phyloP scores from a whole-genome alignment of 164 flowering plant genomes.

The Aristolochia californica region DNA sequence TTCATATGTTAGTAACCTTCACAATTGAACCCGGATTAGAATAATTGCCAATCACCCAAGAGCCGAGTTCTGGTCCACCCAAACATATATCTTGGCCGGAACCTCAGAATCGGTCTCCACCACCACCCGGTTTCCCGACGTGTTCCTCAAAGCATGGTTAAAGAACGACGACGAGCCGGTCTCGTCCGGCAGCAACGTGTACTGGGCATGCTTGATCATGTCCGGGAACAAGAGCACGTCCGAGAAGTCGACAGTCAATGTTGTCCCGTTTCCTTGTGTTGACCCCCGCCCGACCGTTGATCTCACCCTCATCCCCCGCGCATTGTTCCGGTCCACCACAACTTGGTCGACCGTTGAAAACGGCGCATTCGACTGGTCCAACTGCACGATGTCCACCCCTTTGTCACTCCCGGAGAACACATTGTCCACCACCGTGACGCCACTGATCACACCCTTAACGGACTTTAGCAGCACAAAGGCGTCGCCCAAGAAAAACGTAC shows the following conservation, averaged over 20 bases:
- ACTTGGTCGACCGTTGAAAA: slow-evolving; percentile 57
- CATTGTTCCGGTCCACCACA: slow-evolving; percentile 35
- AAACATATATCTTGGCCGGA: slow-evolving; percentile 40
- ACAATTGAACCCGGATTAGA: no score
- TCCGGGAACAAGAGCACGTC: slow-evolving; percentile 9
- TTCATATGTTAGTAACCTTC: no score
- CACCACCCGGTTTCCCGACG: slow-evolving; percentile 45
- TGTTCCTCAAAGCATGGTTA: slow-evolving; percentile 45
- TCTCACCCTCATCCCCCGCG: slow-evolving; percentile 7
- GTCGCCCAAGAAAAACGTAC: slow-evolving; percentile 74
- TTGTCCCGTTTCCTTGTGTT: slow-evolving; percentile 2
- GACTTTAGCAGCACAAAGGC: slow-evolving; percentile 58
- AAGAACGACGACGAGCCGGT: slow-evolving; percentile 25
- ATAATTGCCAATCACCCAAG: no score
- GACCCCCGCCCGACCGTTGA: slow-evolving; percentile 10
- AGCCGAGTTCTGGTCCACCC: slow-evolving; percentile 46
- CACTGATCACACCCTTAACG: slow-evolving; percentile 41
- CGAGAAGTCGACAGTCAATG: slow-evolving; percentile 10
- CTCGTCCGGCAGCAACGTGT: slow-evolving; percentile 3
- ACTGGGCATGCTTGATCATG: slow-evolving; percentile 9
- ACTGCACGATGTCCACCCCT: slow-evolving; percentile 56
- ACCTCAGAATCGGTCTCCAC: slow-evolving; percentile 45
- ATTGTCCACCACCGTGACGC: slow-evolving; percentile 67
- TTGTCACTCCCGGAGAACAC: slow-evolving; percentile 57
- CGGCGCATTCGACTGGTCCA: slow-evolving; percentile 45